These are phyloP conservation scores for Cordyceps militaris DNA, from an alignment of 2,329 filamentous ascomycete species.

Conservation along the genomic window DNA sequence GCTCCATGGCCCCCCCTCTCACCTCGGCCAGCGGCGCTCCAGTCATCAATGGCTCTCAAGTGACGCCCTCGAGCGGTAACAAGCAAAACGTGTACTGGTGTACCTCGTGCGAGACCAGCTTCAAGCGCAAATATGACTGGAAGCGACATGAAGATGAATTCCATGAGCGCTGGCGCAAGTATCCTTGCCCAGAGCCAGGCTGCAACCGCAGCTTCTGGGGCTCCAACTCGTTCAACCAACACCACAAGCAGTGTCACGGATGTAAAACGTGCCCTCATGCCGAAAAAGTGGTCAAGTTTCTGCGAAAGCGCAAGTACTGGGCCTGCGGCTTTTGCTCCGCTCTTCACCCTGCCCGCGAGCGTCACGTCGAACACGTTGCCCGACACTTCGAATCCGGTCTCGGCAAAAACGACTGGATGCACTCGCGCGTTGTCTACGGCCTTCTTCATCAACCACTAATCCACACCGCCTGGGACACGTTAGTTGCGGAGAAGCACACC, in stretches of 20 bases:
- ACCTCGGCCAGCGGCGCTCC: conserved; percentile 21
- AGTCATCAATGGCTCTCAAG: conserved; percentile 27
- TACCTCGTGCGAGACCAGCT: conserved; percentile 55
- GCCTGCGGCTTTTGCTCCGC: conserved; percentile 62
- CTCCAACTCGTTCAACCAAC: conserved; percentile 61
- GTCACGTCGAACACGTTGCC: conserved; percentile 61
- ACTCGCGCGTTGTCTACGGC: conserved; percentile 60
- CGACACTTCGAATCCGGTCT: conserved; percentile 58
- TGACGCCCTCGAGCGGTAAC: conserved; percentile 22
- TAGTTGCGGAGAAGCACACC: conserved; percentile 46
- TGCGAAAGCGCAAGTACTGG: conserved; percentile 59
- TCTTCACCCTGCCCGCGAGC: conserved; percentile 55
- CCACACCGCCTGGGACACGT: conserved; percentile 52
- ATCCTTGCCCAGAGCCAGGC: conserved; percentile 54
- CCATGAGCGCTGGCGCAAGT: conserved; percentile 61
- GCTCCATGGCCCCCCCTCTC: conserved; percentile 28
- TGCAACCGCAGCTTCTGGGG: conserved; percentile 64
- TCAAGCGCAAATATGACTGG: conserved; percentile 63
- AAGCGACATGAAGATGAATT: conserved; percentile 64
- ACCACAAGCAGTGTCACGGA: conserved; percentile 58
- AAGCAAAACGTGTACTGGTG: conserved; percentile 48
- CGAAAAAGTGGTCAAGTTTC: conserved; percentile 55
- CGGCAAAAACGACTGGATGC: conserved; percentile 60
- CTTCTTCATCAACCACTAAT: conserved; percentile 59
- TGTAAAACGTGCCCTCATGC: conserved; percentile 60